Base-by-base conservation (phyloP, 768 basidiomycete genomes). In the Macrolepiota dolichaula region DNA sequence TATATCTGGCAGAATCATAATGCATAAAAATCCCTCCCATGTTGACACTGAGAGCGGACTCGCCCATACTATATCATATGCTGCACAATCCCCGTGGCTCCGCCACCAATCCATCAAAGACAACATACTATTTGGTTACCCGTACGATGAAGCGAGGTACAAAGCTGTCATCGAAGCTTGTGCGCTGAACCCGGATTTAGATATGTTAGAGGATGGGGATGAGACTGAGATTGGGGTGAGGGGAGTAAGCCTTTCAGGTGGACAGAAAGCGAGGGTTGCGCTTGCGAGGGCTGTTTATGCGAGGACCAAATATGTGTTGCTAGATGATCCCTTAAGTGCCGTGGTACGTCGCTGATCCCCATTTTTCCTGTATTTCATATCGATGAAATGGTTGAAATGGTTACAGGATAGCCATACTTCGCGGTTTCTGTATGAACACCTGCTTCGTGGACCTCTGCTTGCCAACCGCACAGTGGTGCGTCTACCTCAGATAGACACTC, bases 141-240 rank as follows among this genome's bases (percentile, higher is more conserved):
- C 86, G 1, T 84, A 77, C 63, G 88, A 91, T 55, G 85, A 90
- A 63, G 84, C 86, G 63, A 77, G 92, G 52, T 95, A 95, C 65
- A 74, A 87, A 10, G 78, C 76, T 0, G 92, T 94, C 27, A 70
- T 96, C n/a, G 87, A 93, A 55, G 89, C 85, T 13, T 98, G 96
- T 68, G 94, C 94, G 0, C 72, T 98, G 55, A 75, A 70, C 29
- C 85, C 90, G 0, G 96, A 98, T 76, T 72, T 98, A 59, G 84
- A 89, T 4, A 82, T 94, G 11, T 72, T 98, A 1, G 92, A 96
- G 60, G 88, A 95, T 67, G 96, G 96, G 0, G 94, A 93, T 68
- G 76, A 73, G 57, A 94, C 92, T 1, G 89, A 93, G 73, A 91
- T 96, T 64, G 93, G 93, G 13, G 87, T 85, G 13, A 78, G 86